Evolutionary conservation across 1,284 basidiomycete species (phyloP), one percentile per base, ranked within the genome.

Genomic region (Tausonia pullulans): DNA sequence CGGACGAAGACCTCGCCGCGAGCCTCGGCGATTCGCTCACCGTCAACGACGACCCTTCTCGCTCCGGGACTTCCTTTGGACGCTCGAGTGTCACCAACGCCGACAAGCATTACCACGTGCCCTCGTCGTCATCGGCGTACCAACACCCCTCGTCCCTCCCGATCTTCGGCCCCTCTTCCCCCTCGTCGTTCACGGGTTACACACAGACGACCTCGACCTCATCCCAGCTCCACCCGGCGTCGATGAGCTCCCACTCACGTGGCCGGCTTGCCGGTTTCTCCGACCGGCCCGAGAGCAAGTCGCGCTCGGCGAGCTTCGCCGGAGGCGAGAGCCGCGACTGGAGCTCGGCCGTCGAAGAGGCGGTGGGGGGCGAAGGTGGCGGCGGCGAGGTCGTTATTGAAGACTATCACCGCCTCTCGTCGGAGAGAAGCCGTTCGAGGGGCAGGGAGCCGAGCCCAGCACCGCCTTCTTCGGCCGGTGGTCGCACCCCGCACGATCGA

Each of bases 1-100:
- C 84, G 0, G 89, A 92, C 70, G 89, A 90, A 63, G 90, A 92
- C 68, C 81, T 92, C 7, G 86, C 87, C 0, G 82, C 80, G 52
- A 80, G 82, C 67, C 78, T 87, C 14, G 72, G 70, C n/a, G 84
- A 84, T 46, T 77, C 83, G 60, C 79, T 91, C 68, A 86, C 78
- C 70, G 73, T 90, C 39, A 80, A 80, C 67, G 80, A 82, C 51
- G 65, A 62, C 39, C 27, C 27, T 27, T 27, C 27, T 27, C 27
- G 27, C 27, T 27, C 68, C 66, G 8, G 62, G 59, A 58, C 62
- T 67, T 16, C 67, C 68, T 27, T 59, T 67, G 8, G 67, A 27
- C 69, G 57, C 67, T 69, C 60, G 68, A 68, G 48, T 58, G 64
- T 48, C 53, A 61, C n/a, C 45, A 56, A 4, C 64, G 66, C 64